phyloP scores from a whole-genome alignment of 768 basidiomycete species.

The Boletus insuetus region DNA sequence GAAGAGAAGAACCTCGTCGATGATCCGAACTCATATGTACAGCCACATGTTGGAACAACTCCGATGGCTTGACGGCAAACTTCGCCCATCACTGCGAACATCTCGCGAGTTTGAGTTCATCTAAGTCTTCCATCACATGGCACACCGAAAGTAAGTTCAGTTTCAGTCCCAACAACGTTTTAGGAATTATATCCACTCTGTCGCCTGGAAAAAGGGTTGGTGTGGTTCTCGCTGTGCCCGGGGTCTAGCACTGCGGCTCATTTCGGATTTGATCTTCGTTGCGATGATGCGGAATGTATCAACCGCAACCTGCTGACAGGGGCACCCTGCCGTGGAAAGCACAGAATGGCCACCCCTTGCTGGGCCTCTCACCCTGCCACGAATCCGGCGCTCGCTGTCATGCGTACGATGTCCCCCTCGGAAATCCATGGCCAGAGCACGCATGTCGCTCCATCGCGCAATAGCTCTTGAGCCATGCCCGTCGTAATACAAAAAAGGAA shows the following conservation, averaged over 20 bases:
- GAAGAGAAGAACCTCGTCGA: neutral
- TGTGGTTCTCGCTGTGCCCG: constrained; percentile 9
- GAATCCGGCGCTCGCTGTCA: constrained; percentile 6
- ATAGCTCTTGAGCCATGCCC: neutral
- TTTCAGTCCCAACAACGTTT: neutral
- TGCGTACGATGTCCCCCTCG: constrained; percentile 11
- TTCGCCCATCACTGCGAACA: neutral
- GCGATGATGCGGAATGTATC: constrained; percentile 21
- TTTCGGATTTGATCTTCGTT: constrained; percentile 26
- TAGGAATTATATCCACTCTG: neutral
- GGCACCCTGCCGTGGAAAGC: constrained; percentile 31
- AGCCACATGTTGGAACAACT: constrained; percentile 17
- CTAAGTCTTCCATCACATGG: neutral
- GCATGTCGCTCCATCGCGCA: neutral
- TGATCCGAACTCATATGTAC: constrained; percentile 12
- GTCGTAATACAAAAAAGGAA: constrained; percentile 1
- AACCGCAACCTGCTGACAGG: constrained; percentile 23
- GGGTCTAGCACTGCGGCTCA: constrained; percentile 11
- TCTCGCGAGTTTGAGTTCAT: neutral
- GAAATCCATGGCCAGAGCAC: constrained; percentile 13
- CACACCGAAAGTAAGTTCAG: constrained; percentile 3
- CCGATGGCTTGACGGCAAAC: neutral
- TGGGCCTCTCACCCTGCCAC: constrained; percentile 12
- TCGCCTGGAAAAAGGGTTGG: neutral
- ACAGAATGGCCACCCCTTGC: constrained; percentile 12